Evolutionary conservation across 2,329 filamentous ascomycete species (phyloP).

Genomic region (Epichloe coenophiala): DNA sequence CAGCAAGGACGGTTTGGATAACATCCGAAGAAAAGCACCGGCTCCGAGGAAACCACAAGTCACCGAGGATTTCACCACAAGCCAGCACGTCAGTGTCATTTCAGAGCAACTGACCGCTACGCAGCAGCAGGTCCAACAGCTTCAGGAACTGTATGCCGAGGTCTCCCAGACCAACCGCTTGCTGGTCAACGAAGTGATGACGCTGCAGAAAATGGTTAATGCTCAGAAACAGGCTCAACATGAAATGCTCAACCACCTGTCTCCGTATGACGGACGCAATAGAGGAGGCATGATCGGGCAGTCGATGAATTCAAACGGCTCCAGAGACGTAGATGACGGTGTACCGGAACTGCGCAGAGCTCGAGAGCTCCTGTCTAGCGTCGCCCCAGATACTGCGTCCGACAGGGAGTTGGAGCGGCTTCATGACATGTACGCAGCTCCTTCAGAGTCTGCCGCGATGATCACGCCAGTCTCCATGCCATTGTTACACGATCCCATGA

Average conservation of each 20-base stretch:
- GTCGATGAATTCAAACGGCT: conserved; percentile 19
- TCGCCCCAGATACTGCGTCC: conserved; percentile 36
- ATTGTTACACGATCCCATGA: conserved; percentile 40
- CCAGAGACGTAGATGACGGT: conserved; percentile 35
- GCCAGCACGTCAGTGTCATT: conserved; percentile 78
- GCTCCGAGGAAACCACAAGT: conserved; percentile 65
- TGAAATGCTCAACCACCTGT: conserved; percentile 43
- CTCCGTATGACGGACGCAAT: conserved; percentile 30
- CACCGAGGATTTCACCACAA: conserved; percentile 60
- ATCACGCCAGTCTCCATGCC: conserved; percentile 29
- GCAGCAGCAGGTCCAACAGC: conserved; percentile 78
- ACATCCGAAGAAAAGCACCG: conserved; percentile 89
- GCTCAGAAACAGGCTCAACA: conserved; percentile 43
- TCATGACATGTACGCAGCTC: conserved; percentile 39
- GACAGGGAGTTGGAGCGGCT: conserved; percentile 43
- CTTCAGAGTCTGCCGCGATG: conserved; percentile 36
- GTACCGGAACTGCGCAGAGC: conserved; percentile 41
- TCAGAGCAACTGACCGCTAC: conserved; percentile 81
- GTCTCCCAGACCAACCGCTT: conserved; percentile 51
- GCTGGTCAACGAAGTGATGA: conserved; percentile 47
- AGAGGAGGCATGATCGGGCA: conserved; percentile 19
- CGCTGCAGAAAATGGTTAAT: conserved; percentile 46
- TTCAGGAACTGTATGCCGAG: conserved; percentile 76
- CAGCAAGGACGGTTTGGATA: conserved; percentile 92
- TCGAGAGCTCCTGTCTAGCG: conserved; percentile 40